Evolutionary conservation across 2,329 filamentous ascomycete genomes (phyloP).

Genomic region (Aspergillus ustus): DNA sequence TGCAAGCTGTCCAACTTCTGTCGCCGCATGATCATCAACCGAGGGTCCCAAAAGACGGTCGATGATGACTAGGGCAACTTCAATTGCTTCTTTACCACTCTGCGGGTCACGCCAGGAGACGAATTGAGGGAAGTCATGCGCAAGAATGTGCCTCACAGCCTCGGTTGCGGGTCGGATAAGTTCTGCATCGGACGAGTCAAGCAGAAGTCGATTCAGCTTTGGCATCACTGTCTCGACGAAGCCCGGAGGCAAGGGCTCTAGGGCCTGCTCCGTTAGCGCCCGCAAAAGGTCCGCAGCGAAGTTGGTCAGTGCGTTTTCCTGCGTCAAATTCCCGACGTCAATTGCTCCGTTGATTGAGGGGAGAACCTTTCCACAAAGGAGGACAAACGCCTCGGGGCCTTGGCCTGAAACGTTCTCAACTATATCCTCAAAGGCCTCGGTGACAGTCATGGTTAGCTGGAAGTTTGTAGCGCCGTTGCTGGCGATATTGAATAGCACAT

Average conservation of each 20-base stretch:
- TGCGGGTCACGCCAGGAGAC: slow-evolving; percentile 81
- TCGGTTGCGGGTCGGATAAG: slow-evolving; percentile 85
- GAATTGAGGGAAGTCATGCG: slow-evolving; percentile 87
- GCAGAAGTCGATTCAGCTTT: slow-evolving; percentile 80
- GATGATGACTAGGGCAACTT: slow-evolving; percentile 88
- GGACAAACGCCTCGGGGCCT: slow-evolving; percentile 71
- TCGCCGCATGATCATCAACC: slow-evolving; percentile 90
- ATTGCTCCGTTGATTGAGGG: slow-evolving; percentile 88
- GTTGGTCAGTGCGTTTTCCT: slow-evolving; percentile 78
- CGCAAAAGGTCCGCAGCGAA: slow-evolving; percentile 84
- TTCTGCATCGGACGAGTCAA: slow-evolving; percentile 84
- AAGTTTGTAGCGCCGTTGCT: slow-evolving; percentile 89
- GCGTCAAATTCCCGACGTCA: slow-evolving; percentile 82
- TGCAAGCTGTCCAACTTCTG: slow-evolving; percentile 93
- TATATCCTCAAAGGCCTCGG: slow-evolving; percentile 89
- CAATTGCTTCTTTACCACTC: slow-evolving; percentile 78
- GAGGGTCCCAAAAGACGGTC: slow-evolving; percentile 82
- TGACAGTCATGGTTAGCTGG: slow-evolving; percentile 84
- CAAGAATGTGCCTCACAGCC: slow-evolving; percentile 84
- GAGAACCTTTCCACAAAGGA: slow-evolving; percentile 81
- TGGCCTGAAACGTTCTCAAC: slow-evolving; percentile 69
- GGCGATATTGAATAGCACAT: slow-evolving; percentile 85
- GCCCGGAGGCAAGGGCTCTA: slow-evolving; percentile 81
- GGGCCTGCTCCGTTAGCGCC: slow-evolving; percentile 79
- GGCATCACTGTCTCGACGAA: slow-evolving; percentile 86